Conservation (phyloP, 2,329 filamentous ascomycete genomes). For the Aureobasidium sp. region DNA sequence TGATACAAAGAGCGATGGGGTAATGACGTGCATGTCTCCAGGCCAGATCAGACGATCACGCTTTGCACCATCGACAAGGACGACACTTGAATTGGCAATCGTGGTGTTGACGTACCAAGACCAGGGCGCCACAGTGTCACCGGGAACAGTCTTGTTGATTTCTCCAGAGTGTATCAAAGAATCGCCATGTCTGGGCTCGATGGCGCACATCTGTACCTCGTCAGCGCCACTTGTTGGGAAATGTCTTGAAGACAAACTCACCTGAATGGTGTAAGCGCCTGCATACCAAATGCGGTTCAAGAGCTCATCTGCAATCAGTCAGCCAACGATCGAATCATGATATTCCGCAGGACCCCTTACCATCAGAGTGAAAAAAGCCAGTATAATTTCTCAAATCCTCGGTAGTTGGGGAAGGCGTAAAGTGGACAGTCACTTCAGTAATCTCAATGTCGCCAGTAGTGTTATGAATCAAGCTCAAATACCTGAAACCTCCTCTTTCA, state of each 20-base stretch:
- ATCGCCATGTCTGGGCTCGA: conserved; percentile 31
- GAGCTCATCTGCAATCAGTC: conserved; percentile 28
- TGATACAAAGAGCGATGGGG: conserved; percentile 49
- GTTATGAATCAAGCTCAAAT: conserved; percentile 41
- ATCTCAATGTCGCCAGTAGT: conserved; percentile 36
- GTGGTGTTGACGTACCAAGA: conserved; percentile 39
- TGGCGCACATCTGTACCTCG: conserved; percentile 28
- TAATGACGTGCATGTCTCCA: conserved; percentile 53
- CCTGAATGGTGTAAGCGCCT: conserved; percentile 28
- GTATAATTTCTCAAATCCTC: conserved; percentile 34
- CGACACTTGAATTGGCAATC: conserved; percentile 33
- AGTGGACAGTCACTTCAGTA: conserved; percentile 34
- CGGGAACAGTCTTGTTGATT: conserved; percentile 28
- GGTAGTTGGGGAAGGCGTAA: conserved; percentile 38
- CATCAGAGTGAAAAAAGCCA: conserved; percentile 39
- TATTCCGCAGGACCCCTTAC: not conserved
- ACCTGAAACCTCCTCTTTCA: conserved; percentile 41
- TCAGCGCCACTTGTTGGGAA: not conserved
- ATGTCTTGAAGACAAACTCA: not conserved
- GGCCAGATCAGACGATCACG: conserved; percentile 55
- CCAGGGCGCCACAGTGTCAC: conserved; percentile 25
- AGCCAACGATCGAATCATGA: not conserved
- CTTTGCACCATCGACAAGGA: conserved; percentile 49
- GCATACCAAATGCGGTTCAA: conserved; percentile 42
- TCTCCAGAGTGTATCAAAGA: conserved; percentile 30